phyloP scores from a whole-genome alignment of 345 rosid species.

The Citrus glauca region DNA sequence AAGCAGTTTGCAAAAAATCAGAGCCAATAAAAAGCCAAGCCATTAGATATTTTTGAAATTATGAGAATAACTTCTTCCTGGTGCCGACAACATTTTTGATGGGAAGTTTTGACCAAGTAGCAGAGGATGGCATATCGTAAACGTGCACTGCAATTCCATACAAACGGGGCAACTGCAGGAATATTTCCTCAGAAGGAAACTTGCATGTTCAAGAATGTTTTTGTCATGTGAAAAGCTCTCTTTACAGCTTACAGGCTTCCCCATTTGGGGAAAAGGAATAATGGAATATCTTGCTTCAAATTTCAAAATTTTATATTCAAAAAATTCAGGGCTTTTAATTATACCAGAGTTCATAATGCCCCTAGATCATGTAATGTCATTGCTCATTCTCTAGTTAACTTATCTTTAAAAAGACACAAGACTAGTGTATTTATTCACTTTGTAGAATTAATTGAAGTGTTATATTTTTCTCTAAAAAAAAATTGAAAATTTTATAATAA shows the following conservation, averaged over 20 bases:
- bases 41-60: background rate
- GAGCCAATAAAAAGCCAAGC: background rate
- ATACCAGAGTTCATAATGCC: too few species aligned
- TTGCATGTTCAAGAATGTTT: conserved; percentile 3
- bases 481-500: too few species aligned
- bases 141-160: conserved; percentile 3
- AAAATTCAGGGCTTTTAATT: too few species aligned
- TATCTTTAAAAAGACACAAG: too few species aligned
- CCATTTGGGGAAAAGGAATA: background rate
- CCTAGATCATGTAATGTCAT: too few species aligned
- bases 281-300: conserved; percentile 9
- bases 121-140: background rate
- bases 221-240: conserved; percentile 17
- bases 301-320: background rate
- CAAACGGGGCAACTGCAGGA: background rate
- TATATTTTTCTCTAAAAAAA: too few species aligned
- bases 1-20: too few species aligned
- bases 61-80: background rate
- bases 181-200: background rate
- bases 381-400: too few species aligned
- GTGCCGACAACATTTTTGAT: background rate
- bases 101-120: background rate
- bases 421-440: too few species aligned
- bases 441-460: too few species aligned
- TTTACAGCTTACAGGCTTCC: conserved; percentile 5